phyloP scores from a whole-genome alignment of 805 yeast species.

The Yamadazyma sp. region DNA sequence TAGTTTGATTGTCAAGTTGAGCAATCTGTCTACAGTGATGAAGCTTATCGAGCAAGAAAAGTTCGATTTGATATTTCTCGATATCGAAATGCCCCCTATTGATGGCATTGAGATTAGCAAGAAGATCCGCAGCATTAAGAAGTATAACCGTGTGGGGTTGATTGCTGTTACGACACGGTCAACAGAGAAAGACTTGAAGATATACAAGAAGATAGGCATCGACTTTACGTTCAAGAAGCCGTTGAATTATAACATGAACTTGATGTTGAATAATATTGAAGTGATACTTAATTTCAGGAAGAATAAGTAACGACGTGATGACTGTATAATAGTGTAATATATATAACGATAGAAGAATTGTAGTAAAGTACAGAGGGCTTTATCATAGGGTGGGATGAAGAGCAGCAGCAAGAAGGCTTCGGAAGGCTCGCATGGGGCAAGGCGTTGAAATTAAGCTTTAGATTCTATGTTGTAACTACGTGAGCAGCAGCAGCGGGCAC shows the following conservation, averaged over 20 bases:
- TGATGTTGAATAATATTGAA: conserved; percentile 18
- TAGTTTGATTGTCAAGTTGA: conserved; percentile 25
- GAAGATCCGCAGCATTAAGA: conserved; percentile 15
- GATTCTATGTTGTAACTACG: too few relatives aligned
- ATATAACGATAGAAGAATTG: too few relatives aligned
- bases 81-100: conserved; percentile 46
- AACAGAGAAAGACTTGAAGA: conserved; percentile 25
- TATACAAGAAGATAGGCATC: conserved; percentile 36
- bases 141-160: conserved; percentile 26
- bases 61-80: conserved; percentile 39
- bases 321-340: conserved; percentile 11
- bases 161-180: conserved; percentile 43
- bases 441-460: too few relatives aligned
- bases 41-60: conserved; percentile 15
- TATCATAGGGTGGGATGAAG: too few relatives aligned
- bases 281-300: conserved; percentile 16
- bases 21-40: conserved; percentile 31
- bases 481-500: too few relatives aligned
- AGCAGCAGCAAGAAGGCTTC: too few relatives aligned
- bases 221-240: conserved; percentile 45
- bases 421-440: too few relatives aligned
- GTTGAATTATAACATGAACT: conserved; percentile 22
- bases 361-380: too few relatives aligned
- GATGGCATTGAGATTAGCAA: conserved; percentile 40
- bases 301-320: conserved; percentile 12